phyloP scores from a whole-genome alignment of 2,329 filamentous ascomycete species.

The Parafenestella ontariensis region DNA sequence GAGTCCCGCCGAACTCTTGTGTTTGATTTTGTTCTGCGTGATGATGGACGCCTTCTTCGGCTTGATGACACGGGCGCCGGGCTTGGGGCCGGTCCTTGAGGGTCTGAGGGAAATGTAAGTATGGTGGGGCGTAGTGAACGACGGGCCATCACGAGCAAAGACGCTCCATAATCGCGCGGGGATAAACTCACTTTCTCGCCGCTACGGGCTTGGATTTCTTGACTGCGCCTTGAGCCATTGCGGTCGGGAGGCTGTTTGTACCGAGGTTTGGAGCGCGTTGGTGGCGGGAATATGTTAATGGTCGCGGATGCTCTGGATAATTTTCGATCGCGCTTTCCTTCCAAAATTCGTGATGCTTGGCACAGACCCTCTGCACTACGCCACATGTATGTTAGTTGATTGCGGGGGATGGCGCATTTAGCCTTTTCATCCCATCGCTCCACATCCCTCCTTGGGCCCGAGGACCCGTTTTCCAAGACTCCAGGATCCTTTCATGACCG shows the following conservation, averaged over 20 bases:
- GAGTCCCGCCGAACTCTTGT: constrained; percentile 69
- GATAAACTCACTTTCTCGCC: constrained; percentile 47
- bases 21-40: constrained; percentile 67
- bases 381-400: constrained; percentile 11
- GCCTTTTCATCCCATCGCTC: constrained; percentile 29
- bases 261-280: constrained; percentile 2
- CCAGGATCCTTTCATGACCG: background rate
- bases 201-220: constrained; percentile 54
- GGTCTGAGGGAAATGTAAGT: constrained; percentile 31
- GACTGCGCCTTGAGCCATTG: constrained; percentile 58
- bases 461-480: constrained; percentile 36
- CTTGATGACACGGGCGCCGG: constrained; percentile 68
- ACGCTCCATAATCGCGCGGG: background rate
- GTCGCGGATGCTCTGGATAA: constrained; percentile 11
- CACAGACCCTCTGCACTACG: constrained; percentile 8
- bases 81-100: constrained; percentile 58
- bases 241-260: background rate
- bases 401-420: constrained; percentile 35
- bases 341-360: constrained; percentile 19
- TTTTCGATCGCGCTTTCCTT: constrained; percentile 18
- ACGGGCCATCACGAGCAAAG: background rate
- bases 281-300: background rate
- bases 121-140: background rate
- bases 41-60: constrained; percentile 70
- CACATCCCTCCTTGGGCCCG: constrained; percentile 31